Conservation (phyloP, 2,329 filamentous ascomycete genomes). For the Pseudocercospora fijiensis region DNA sequence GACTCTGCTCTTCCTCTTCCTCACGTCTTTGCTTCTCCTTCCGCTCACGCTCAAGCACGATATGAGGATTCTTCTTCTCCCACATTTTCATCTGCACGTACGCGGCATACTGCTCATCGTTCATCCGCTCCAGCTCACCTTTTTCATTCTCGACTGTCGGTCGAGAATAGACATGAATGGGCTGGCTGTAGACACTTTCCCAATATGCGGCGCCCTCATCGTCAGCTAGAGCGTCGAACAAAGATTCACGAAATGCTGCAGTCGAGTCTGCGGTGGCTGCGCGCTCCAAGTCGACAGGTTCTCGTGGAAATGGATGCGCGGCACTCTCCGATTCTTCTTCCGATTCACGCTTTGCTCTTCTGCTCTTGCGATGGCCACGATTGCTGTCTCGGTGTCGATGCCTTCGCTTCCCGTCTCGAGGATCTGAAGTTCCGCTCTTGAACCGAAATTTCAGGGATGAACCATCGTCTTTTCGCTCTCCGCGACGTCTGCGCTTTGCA, state of each 20-base stretch:
- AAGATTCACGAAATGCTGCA: slow-evolving; percentile 81
- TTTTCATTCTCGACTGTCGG: slow-evolving; percentile 53
- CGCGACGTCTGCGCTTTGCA: slow-evolving; percentile 5
- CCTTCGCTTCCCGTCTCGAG: slow-evolving; percentile 21
- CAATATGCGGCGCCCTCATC: slow-evolving; percentile 95
- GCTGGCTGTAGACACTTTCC: slow-evolving; percentile 95
- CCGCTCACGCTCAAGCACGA: slow-evolving; percentile 71
- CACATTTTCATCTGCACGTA: slow-evolving; percentile 90
- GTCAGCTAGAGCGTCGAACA: slow-evolving; percentile 95
- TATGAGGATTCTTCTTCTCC: slow-evolving; percentile 85
- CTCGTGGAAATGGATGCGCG: slow-evolving; percentile 38
- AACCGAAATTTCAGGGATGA: slow-evolving; percentile 34
- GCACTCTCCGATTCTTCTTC: slow-evolving; percentile 13
- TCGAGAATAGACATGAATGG: slow-evolving; percentile 81
- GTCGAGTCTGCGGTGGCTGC: slow-evolving; percentile 59
- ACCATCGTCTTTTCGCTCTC: background rate
- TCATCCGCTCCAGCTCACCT: slow-evolving; percentile 75
- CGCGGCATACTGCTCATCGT: slow-evolving; percentile 84
- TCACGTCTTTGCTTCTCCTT: slow-evolving; percentile 54
- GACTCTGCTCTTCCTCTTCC: slow-evolving; percentile 46
- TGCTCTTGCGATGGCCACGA: slow-evolving; percentile 18
- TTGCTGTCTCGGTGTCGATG: slow-evolving; percentile 24
- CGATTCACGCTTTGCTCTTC: slow-evolving; percentile 12
- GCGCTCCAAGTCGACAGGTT: slow-evolving; percentile 28
- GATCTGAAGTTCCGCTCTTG: slow-evolving; percentile 30